These are phyloP conservation scores for Neckera pumila DNA, from an alignment of 225 moss, liverwort and hornwort species.

Conservation along the genomic window DNA sequence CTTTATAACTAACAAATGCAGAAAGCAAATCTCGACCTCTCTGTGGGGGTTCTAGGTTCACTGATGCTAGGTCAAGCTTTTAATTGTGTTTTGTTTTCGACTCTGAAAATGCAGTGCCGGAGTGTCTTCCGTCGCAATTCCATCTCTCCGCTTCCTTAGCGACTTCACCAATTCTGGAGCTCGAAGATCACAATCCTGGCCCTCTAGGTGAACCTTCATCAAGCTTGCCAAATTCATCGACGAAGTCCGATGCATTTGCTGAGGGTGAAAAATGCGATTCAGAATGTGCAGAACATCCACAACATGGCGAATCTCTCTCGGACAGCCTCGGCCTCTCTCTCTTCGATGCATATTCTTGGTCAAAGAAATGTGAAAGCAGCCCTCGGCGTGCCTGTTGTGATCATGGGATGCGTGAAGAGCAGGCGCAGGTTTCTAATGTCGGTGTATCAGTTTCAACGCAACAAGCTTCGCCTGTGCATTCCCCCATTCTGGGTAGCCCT, in stretches of 20 bases:
- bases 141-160: background rate
- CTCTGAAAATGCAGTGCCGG: constrained; percentile 11
- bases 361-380: background rate
- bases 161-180: background rate
- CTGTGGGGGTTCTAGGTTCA: background rate
- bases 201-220: background rate
- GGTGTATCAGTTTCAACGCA: background rate
- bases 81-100: background rate
- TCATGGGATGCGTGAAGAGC: background rate
- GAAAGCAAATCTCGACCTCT: background rate
- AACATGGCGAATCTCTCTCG: background rate
- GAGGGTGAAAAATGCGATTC: background rate
- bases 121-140: constrained; percentile 15
- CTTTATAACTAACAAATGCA: background rate
- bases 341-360: background rate
- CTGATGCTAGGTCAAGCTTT: background rate
- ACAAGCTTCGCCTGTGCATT: background rate
- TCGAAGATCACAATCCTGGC: background rate
- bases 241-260: background rate
- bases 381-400: background rate
- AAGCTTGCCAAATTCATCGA: background rate
- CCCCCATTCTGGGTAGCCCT: background rate
- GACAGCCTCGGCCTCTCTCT: constrained; percentile 10
- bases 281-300: background rate
- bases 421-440: background rate